Evolutionary conservation across 1,284 basidiomycete genomes (phyloP).

Genomic region (Meripilus lineatus): DNA sequence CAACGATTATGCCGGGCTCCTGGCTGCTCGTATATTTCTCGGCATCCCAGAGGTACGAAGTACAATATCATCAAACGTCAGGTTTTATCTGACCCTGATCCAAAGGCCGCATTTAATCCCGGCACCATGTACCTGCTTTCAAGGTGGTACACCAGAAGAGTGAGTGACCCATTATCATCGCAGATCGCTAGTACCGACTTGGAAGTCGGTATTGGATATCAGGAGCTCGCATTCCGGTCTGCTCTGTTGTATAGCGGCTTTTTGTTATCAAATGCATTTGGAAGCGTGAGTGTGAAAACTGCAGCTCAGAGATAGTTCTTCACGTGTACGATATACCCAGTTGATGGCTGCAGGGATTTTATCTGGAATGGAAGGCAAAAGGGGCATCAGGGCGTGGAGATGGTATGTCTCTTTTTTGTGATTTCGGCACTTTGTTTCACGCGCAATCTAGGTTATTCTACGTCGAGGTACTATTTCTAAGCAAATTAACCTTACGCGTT

Average conservation of each 20-base stretch:
- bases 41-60: slow-evolving; percentile 50
- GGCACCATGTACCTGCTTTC: slow-evolving; percentile 60
- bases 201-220: not conserved
- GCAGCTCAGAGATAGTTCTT: not conserved
- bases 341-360: slow-evolving; percentile 69
- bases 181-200: not conserved
- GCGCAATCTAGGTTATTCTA: slow-evolving; percentile 47
- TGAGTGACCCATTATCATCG: slow-evolving; percentile 13
- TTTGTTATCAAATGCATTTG: slow-evolving; percentile 76
- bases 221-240: slow-evolving; percentile 66
- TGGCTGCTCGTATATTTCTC: slow-evolving; percentile 57
- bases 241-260: slow-evolving; percentile 66
- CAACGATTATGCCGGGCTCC: slow-evolving; percentile 42
- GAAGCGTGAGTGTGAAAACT: slow-evolving; percentile 41
- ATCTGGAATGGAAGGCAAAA: slow-evolving; percentile 59
- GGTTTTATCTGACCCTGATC: no score
- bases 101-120: slow-evolving; percentile 63
- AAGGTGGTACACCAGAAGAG: slow-evolving; percentile 64
- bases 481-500: not conserved
- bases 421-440: not conserved
- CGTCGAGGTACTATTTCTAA: slow-evolving; percentile 42
- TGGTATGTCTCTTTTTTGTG: slow-evolving; percentile 37
- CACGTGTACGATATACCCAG: slow-evolving; percentile 26
- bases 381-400: slow-evolving; percentile 68
- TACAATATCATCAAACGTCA: no score